phyloP scores from a whole-genome alignment of 1,284 basidiomycete species.

The Cutaneotrichosporon sp. region DNA sequence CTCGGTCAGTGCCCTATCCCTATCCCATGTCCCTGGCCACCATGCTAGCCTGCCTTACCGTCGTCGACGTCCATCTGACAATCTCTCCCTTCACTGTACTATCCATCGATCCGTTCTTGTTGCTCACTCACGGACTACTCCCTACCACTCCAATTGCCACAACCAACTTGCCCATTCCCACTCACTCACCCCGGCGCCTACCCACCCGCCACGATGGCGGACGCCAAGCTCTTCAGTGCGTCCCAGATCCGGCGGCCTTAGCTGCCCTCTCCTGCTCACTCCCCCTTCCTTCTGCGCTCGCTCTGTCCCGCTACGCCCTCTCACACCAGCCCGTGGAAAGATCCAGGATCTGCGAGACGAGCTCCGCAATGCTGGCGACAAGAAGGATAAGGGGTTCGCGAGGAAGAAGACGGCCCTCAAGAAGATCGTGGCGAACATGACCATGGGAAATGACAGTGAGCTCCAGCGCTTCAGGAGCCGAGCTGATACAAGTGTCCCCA shows the following conservation, averaged over 20 bases:
- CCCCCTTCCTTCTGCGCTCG: no score
- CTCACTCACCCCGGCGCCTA: background rate
- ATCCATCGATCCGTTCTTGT: no score
- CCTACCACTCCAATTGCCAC: no score
- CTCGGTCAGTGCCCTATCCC: background rate
- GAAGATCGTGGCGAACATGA: constrained; percentile 96
- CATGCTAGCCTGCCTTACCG: background rate
- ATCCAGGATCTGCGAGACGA: constrained; percentile 77
- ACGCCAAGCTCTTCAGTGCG: constrained; percentile 54
- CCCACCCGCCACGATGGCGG: constrained; percentile 42
- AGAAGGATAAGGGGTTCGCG: constrained; percentile 89
- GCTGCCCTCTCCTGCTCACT: no score
- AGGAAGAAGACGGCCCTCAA: constrained; percentile 89
- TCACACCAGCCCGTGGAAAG: constrained; percentile 67
- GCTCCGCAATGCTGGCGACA: constrained; percentile 75
- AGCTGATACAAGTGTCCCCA: constrained; percentile 72
- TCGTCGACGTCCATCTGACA: background rate
- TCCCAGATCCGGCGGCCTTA: background rate
- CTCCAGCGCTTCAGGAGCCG: constrained; percentile 36
- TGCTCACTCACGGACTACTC: no score
- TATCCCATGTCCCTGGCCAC: background rate
- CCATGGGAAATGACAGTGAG: constrained; percentile 95
- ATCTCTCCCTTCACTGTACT: no score
- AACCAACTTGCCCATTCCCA: no score
- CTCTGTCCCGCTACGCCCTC: background rate